Evolutionary conservation across 192 early-diverging fungal genomes (phyloP), one percentile per base, ranked within the genome.

Genomic region (Radiomyces spectabilis): DNA sequence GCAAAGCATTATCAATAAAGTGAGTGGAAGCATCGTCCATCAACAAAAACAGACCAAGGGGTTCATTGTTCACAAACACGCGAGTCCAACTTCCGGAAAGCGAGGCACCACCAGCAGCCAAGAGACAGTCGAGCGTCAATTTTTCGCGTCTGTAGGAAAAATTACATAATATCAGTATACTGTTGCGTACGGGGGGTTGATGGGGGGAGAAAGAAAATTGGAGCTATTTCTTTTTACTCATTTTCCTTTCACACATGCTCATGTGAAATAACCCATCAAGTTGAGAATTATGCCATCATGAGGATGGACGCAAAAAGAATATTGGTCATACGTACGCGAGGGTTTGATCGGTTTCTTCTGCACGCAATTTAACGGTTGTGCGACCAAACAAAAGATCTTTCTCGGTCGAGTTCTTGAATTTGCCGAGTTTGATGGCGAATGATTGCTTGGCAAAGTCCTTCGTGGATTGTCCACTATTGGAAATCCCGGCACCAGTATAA

Each of bases 371-470:
- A 39, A 75, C 16, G 48, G 63, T 59, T 15, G 62, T 66, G 30
- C 73, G 73, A 4, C 65, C 66, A 41, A 49, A 57, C 21, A 57
- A 15, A 13, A 46, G 43, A 43, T 44, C 27, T 18, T 54, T 55
- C 0, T 7, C 6, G 59, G 57, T 60, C 26, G 57, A 55, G 31
- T 68, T 69, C 63, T 60, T 57, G 5, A 62, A 66, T 7, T 62
- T 61, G 26, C 63, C 62, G 35, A 75, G 66, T 7, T 61, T 59
- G 47, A 75, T 39, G 54, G 70, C 63, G 65, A 63, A 75, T 5
- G 73, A 71, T 40, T 75, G 73, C 51, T 75, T 75, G 21, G 68
- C 47, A 39, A 68, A 75, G 24, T 75, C 73, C 47, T 71, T 75
- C 43, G 73, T 71, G 10, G 65, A 68, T 47, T 75, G 70, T 27